Evolutionary conservation across 2,329 filamentous ascomycete genomes (phyloP), one percentile per base, ranked within the genome.

Genomic region (Cladosporium sp.): DNA sequence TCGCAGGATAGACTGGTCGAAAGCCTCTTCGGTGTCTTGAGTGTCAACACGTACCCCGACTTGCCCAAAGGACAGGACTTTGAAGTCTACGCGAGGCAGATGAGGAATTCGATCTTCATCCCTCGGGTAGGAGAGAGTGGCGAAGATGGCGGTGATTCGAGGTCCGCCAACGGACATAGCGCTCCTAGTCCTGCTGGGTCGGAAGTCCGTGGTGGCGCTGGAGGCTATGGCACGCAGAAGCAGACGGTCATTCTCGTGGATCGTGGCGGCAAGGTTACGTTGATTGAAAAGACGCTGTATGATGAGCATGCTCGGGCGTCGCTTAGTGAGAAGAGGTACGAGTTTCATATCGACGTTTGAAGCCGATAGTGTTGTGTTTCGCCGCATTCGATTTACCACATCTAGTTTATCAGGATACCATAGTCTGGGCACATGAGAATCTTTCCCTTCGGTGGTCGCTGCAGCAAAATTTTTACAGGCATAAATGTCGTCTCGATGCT

Each of bases 221-320:
- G 80, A 0, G 71, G 79, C 7, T 88, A 88, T 66, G 85, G 84
- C 0, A 88, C 85, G 2, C 82, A 85, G 66, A 84, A 84, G 69
- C 84, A 87, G 67, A 84, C 82, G 1, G 72, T 87, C 7, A 73
- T 87, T 2, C 69, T 88, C 13, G 82, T 85, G 19, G 74, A 79
- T 63, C 71, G 72, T 28, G 65, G 78, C n/a, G 83, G 83, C 2
- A 76, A 77, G 54, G 77, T 85, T 35, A 81, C 77, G n/a, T 87
- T 83, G 64, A 75, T 86, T 34, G 85, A 88, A 69, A 74, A 84
- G 57, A 86, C 83, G 17, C 67, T 87, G 19, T 85, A 78, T 65
- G 82, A 85, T 64, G 71, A 76, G 12, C 68, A 80, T 45, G 82
- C 78, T 3, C 73, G 74, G 35, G 71, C 77, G 2, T 71, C 83